Evolutionary conservation across 495 filamentous ascomycete species (phyloP), one percentile per base, ranked within the genome.

Genomic region (Bathelium albidoporum): DNA sequence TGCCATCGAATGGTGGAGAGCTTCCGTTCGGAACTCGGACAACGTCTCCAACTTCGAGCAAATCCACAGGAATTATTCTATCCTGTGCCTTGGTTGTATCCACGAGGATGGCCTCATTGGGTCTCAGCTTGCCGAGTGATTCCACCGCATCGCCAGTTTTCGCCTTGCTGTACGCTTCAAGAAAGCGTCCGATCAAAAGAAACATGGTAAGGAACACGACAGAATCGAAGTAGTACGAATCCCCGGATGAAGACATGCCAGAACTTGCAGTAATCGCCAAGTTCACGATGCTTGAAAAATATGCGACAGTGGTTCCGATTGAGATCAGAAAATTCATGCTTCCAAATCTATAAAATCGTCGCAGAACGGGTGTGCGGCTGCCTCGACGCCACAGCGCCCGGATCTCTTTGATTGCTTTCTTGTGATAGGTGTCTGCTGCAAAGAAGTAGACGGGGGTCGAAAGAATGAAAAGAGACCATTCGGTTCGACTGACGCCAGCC

Each of bases 281-380:
- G 59, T 94, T 83, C 10, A 85, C 89, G 58, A 97, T 75, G 0
- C 90, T 95, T 0, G 89, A 83, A 68, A 95, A 78, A 70, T 97
- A 97, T 1, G 93, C 93, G 55, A 97, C 89, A 4, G 84, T 84
- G 0, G 94, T 96, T 10, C 94, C 93, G 16, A 93, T 78, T 11
- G 89, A 95, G 69, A 97, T 89, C 63, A 97, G 80, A 72, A 94
- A 85, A 69, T 96, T 95, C 93, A 97, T 97, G 75, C 91, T 96
- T 16, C 93, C 93, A 68, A 97, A 97, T 16, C 89, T 85, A 67
- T 91, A 93, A 67, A 97, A 91, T 20, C 94, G 79, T 62, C 86
- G 82, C 24, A 89, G 68, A 11, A 95, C 70, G 0, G 92, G 91
- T 1, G 87, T 85, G 10, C 79, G 82, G 72, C 91, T 97, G 52